These are phyloP conservation scores for Acrasis kona DNA, from an alignment of 78 protist genomes.

Conservation along the genomic window DNA sequence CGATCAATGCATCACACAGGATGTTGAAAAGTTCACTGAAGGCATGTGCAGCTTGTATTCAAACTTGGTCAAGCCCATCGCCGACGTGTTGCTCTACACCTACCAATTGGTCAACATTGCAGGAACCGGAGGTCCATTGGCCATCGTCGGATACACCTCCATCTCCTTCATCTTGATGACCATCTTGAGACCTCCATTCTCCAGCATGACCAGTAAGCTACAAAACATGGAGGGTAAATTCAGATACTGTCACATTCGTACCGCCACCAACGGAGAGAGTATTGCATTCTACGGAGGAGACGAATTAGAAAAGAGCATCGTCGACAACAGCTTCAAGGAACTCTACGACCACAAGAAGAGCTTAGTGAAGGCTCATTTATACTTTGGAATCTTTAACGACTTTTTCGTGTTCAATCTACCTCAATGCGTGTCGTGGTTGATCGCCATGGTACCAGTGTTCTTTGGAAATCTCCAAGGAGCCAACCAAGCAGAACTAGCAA, in stretches of 20 bases:
- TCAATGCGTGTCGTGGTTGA: neutral
- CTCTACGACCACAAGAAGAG: neutral
- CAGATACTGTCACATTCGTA: constrained; percentile 9
- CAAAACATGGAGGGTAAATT: constrained; percentile 11
- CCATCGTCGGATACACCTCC: neutral
- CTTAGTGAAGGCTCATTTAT: neutral
- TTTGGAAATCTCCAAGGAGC: neutral
- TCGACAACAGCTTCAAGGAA: neutral
- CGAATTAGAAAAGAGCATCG: neutral
- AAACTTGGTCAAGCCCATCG: constrained; percentile 5
- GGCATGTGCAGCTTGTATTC: neutral
- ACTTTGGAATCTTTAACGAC: neutral
- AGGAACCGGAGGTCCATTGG: neutral
- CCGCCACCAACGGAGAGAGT: constrained; percentile 10
- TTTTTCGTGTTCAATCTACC: neutral
- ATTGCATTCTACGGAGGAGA: constrained; percentile 30
- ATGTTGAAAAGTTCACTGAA: neutral
- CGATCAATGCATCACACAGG: constrained; percentile 13
- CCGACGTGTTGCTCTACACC: constrained; percentile 3
- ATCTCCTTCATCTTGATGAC: neutral
- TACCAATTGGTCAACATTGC: neutral
- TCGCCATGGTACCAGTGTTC: neutral
- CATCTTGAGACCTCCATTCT: constrained; percentile 4
- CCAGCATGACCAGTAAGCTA: neutral
- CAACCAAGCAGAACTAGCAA: neutral